Evolutionary conservation across 2,329 filamentous ascomycete genomes (phyloP).

Genomic region (Emmonsiellopsis sp.): DNA sequence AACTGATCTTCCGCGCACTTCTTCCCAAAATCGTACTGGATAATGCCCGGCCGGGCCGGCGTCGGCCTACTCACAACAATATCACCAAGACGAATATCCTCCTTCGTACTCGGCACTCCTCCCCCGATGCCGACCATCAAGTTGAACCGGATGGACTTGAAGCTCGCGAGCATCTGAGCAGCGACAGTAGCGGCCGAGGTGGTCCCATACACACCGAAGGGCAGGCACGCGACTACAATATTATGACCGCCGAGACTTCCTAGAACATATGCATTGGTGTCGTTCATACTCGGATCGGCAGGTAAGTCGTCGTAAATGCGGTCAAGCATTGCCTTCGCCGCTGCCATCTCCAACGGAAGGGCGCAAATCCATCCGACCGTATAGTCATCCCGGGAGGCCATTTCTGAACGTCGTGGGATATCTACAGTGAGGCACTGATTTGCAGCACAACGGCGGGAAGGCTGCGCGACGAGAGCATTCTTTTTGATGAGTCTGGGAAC

Average conservation of each 20-base stretch:
- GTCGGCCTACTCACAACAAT: constrained; percentile 9
- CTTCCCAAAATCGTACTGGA: constrained; percentile 13
- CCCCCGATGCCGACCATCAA: constrained; percentile 18
- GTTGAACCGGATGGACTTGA: constrained; percentile 9
- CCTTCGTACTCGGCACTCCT: constrained; percentile 10
- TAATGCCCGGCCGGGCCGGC: constrained; percentile 2
- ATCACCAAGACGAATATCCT: constrained; percentile 16
- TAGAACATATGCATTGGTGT: constrained; percentile 14
- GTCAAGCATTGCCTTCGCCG: constrained; percentile 7
- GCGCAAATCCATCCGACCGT: constrained; percentile 11
- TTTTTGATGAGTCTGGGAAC: not conserved
- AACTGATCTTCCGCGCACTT: constrained; percentile 2
- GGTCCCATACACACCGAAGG: constrained; percentile 11
- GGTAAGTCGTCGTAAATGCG: not conserved
- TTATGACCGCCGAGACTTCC: constrained; percentile 13
- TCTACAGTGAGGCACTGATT: not conserved
- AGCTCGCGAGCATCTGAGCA: constrained; percentile 11
- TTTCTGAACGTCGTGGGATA: not conserved
- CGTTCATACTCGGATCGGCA: not conserved
- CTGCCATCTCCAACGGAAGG: constrained; percentile 5
- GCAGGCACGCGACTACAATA: constrained; percentile 12
- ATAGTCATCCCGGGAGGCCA: constrained; percentile 7
- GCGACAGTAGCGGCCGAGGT: constrained; percentile 9
- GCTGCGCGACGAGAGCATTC: not conserved
- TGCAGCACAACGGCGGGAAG: not conserved